Evolutionary conservation across 2,329 filamentous ascomycete species (phyloP).

Genomic region (Stemphylium vesicarium): DNA sequence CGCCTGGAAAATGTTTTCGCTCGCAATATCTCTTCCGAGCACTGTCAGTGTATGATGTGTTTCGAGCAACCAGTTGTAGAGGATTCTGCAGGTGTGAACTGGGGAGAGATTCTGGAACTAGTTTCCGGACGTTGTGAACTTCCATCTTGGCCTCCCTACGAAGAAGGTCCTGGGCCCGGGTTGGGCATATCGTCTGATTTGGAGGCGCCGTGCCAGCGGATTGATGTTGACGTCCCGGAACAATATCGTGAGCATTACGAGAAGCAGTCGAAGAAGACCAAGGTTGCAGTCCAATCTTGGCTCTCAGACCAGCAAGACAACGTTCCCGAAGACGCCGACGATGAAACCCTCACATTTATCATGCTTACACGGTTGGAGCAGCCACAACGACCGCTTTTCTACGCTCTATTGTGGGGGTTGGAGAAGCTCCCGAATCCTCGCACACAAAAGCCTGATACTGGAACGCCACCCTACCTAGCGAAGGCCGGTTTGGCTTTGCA

Average conservation of each 20-base stretch:
- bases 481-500: slow-evolving; percentile 81
- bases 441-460: slow-evolving; percentile 69
- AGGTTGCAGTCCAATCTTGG: slow-evolving; percentile 90
- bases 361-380: slow-evolving; percentile 85
- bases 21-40: slow-evolving; percentile 83
- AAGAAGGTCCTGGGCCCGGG: slow-evolving; percentile 58
- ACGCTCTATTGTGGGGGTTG: slow-evolving; percentile 72
- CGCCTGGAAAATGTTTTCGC: slow-evolving; percentile 94
- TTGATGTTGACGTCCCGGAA: slow-evolving; percentile 93
- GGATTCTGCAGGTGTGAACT: slow-evolving; percentile 75
- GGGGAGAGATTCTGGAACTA: slow-evolving; percentile 94
- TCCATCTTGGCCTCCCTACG: slow-evolving; percentile 87
- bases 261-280: slow-evolving; percentile 89
- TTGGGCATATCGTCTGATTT: slow-evolving; percentile 60
- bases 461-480: slow-evolving; percentile 74
- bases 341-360: slow-evolving; percentile 91
- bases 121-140: slow-evolving; percentile 88
- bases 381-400: slow-evolving; percentile 80
- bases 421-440: slow-evolving; percentile 60
- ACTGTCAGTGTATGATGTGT: slow-evolving; percentile 88
- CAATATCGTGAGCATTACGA: slow-evolving; percentile 93
- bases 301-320: slow-evolving; percentile 78
- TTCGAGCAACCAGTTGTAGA: slow-evolving; percentile 53
- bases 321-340: slow-evolving; percentile 87
- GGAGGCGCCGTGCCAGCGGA: slow-evolving; percentile 71